Evolutionary conservation across 1,284 basidiomycete species (phyloP).

Genomic region (Cutaneotrichosporon daszewskae): DNA sequence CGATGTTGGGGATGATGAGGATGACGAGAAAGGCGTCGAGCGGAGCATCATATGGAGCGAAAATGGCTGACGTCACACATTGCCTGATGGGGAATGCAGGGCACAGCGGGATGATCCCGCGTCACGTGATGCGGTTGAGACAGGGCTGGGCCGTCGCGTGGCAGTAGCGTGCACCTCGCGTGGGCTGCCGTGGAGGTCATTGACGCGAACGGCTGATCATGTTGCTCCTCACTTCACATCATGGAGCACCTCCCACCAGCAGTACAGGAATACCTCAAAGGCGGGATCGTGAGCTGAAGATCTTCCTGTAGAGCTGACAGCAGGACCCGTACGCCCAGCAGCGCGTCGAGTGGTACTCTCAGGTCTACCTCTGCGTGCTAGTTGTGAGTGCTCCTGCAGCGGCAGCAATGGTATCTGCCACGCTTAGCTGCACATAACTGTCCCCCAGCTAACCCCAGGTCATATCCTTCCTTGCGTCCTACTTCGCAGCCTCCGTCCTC

Average conservation of each 20-base stretch:
- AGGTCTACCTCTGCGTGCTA: conserved; percentile 31
- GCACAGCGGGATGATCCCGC: no score
- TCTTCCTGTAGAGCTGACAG: background rate
- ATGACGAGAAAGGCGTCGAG: no score
- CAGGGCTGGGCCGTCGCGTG: no score
- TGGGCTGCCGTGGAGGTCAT: background rate
- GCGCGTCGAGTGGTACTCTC: conserved; percentile 27
- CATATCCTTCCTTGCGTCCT: conserved; percentile 31
- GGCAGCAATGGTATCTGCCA: no score
- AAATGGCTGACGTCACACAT: no score
- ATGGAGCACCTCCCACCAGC: conserved; percentile 30
- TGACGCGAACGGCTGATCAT: no score
- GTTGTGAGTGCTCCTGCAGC: conserved; percentile 23
- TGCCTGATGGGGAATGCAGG: no score
- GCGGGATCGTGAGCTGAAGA: conserved; percentile 21
- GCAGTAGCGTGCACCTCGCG: no score
- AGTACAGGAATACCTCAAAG: conserved; percentile 26
- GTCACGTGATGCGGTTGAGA: no score
- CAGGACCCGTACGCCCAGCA: conserved; percentile 40
- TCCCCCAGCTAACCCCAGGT: conserved; percentile 15
- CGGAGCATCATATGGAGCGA: no score
- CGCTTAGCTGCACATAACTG: no score
- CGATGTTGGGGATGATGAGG: background rate
- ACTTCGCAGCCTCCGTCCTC: conserved; percentile 27
- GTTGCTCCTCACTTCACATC: conserved; percentile 3